Base-by-base conservation (phyloP, 176 grass and related monocot species). In the Bolboschoenus planiculmis region DNA sequence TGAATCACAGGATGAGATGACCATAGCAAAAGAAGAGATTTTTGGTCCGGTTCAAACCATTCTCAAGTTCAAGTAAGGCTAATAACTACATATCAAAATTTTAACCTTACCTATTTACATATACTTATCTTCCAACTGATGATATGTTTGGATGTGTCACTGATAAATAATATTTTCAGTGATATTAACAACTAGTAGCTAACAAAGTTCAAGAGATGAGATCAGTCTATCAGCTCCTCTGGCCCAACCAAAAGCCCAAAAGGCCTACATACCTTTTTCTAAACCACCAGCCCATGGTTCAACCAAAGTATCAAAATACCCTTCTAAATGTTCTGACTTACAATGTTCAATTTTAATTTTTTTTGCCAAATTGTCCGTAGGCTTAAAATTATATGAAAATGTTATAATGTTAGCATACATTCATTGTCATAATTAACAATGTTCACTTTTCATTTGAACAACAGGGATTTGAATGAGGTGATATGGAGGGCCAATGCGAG, bases 61-160 rank as follows among this genome's bases (percentile, higher is more conserved):
- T 56, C 90, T 94, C 36, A 94, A 94, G 61, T 94, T 94, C 87
- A 91, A 88, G 92, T 94, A 86, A 40, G 75, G 3, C n/a, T 74
- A 27, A 39, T 15, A 70, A 42, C 16, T 42, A 42, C 3, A 10
- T 21, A 24, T 29, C 21, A 26, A 73, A 46, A 5, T 24, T 46
- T 47, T 73, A 4, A 73, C 18, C 10, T 0, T 15, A 26, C 37
- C 34, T 67, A 67, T 65, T 73, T 56, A 67, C 33, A 67, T 37
- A 36, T 67, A n/a, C 4, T 33, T 29, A 33, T 64, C 26, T 64
- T 29, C 59, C 24, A 62, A 14, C 15, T n/a, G 24, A 16, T 18
- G 11, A 16, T 39, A 60, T 61, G 53, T 24, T 59, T 61, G 15
- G 15, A 21, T 30, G 11, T 64, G 9, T 35, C 10, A 27, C 30